Conservation (phyloP, 2,329 filamentous ascomycete genomes). For the Monosporascus ibericus region DNA sequence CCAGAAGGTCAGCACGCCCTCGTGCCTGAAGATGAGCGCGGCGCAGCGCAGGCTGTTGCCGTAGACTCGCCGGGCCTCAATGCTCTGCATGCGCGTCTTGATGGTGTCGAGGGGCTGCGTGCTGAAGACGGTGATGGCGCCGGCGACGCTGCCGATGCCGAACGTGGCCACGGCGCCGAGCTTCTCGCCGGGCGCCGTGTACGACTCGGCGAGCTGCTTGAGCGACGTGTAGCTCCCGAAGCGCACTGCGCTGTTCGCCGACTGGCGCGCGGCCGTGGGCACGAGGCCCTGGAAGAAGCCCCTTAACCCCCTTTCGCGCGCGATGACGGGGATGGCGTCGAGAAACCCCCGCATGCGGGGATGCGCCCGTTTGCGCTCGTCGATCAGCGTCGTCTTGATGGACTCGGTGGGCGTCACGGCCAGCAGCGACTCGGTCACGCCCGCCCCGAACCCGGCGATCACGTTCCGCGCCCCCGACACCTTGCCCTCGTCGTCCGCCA, state of each 20-base stretch:
- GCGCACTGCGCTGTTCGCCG: slow-evolving; percentile 86
- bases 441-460: slow-evolving; percentile 87
- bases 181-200: slow-evolving; percentile 92
- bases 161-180: slow-evolving; percentile 84
- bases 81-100: slow-evolving; percentile 97
- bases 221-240: slow-evolving; percentile 89
- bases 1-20: slow-evolving; percentile 89
- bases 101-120: slow-evolving; percentile 80
- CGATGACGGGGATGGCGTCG: slow-evolving; percentile 82
- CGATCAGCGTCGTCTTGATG: slow-evolving; percentile 97
- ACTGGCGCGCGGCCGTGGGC: slow-evolving; percentile 89
- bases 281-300: slow-evolving; percentile 98
- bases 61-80: slow-evolving; percentile 75
- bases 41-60: slow-evolving; percentile 85
- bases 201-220: slow-evolving; percentile 85
- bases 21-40: slow-evolving; percentile 75
- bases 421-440: slow-evolving; percentile 85
- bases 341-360: slow-evolving; percentile 89
- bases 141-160: slow-evolving; percentile 80
- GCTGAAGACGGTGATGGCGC: slow-evolving; percentile 81
- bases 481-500: slow-evolving; percentile 79
- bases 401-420: slow-evolving; percentile 96
- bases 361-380: slow-evolving; percentile 81
- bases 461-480: slow-evolving; percentile 88
- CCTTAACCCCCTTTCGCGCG: slow-evolving; percentile 75